Conservation (phyloP, 768 basidiomycete species). For the Asterophora lycoperdoides region DNA sequence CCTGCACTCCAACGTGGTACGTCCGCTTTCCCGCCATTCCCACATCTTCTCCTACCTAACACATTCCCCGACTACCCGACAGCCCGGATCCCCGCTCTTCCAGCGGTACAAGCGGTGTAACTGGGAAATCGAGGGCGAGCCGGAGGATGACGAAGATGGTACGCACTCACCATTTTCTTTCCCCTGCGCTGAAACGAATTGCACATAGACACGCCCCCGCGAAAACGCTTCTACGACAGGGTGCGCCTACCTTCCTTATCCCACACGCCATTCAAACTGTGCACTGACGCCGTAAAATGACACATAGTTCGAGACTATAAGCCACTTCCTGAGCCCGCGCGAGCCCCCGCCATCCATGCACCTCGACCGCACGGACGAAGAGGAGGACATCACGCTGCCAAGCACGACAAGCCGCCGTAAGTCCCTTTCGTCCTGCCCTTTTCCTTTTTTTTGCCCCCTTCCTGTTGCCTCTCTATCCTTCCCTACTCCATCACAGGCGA, state of each 20-base stretch:
- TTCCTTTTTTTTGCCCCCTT: no score
- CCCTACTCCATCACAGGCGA: no score
- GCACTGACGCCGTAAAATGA: background rate
- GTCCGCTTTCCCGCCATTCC: slow-evolving; percentile 25
- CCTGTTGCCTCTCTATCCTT: no score
- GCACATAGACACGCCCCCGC: slow-evolving; percentile 66
- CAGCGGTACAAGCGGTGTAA: slow-evolving; percentile 90
- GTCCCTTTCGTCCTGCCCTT: no score
- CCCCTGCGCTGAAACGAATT: background rate
- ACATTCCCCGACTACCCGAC: background rate
- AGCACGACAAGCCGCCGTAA: slow-evolving; percentile 62
- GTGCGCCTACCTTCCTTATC: slow-evolving; percentile 29
- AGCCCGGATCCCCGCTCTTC: slow-evolving; percentile 89
- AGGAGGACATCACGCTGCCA: slow-evolving; percentile 64
- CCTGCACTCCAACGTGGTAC: slow-evolving; percentile 81
- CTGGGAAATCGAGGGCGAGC: slow-evolving; percentile 79
- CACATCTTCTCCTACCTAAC: background rate
- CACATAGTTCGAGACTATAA: slow-evolving; percentile 68
- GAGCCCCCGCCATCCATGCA: slow-evolving; percentile 77
- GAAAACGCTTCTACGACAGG: slow-evolving; percentile 68
- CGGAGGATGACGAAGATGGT: slow-evolving; percentile 86
- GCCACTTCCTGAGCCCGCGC: slow-evolving; percentile 71
- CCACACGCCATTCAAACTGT: background rate
- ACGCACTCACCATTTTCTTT: slow-evolving; percentile 6
- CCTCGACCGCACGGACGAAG: slow-evolving; percentile 74